Evolutionary conservation across 2,329 filamentous ascomycete genomes (phyloP), one percentile per base, ranked within the genome.

Genomic region (Penicillium sp.): DNA sequence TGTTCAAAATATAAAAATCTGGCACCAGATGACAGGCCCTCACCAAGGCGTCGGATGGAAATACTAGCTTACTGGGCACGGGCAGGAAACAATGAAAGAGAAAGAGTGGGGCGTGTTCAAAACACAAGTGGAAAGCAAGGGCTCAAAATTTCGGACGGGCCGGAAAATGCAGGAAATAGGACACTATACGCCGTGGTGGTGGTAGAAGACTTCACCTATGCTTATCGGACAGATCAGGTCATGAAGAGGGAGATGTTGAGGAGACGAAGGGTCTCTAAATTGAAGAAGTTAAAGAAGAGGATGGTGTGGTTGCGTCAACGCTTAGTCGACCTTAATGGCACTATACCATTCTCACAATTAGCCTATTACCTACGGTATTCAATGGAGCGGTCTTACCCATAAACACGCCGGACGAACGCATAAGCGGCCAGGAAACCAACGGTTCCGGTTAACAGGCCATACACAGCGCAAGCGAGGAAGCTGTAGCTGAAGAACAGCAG

Each of bases 401-500:
- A 96, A 69, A 96, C 92, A 70, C 87, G 84, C 70, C 90, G 81
- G 54, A 96, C 85, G 79, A 96, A 96, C 2, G 87, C 84, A 77
- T 94, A 95, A 6, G 90, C 88, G 40, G 89, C 87, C 74, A 96
- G 73, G 73, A 95, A 95, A 2, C 91, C 91, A 53, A 96, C 84
- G 0, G 91, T 95, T 25, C 91, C 91, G 10, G 87, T 91, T 61
- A 94, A 77, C 49, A 96, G 78, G 1, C 88, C 90, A 71, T 94
- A 96, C 4, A 94, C 87, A 44, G 84, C 82, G 72, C 90, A 95
- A 1, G 89, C 90, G 66, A 95, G 83, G 69, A 90, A 87, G 72
- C 87, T 91, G 73, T 96, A 95, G 65, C 84, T 86, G 75, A 96
- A 95, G 78, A 95, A 96, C 34, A 96, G 80, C 71, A 95, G 72